These are phyloP conservation scores for Eleusine coracana DNA, from an alignment of 176 grass and related monocot species.

Conservation along the genomic window DNA sequence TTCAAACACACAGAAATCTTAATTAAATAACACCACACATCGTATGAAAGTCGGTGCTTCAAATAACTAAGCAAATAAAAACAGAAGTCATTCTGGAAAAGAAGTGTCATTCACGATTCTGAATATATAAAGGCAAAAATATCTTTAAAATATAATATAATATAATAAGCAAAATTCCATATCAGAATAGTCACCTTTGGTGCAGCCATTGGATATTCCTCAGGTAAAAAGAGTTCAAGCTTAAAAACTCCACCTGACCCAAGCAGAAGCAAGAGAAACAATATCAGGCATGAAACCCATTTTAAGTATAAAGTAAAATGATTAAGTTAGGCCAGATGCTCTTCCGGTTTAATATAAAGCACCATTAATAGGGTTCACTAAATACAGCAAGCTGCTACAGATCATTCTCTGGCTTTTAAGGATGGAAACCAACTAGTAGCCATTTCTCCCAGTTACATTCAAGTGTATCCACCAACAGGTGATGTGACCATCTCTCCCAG, in stretches of 20 bases:
- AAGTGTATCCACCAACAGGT: neutral
- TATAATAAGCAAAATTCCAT: slow-evolving; percentile 5
- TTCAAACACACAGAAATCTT: slow-evolving; percentile 15
- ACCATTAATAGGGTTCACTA: slow-evolving; percentile 5
- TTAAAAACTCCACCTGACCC: slow-evolving; percentile 91
- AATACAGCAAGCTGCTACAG: neutral
- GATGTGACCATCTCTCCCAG: neutral
- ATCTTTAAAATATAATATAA: neutral
- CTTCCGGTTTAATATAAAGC: neutral
- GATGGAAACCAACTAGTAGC: neutral
- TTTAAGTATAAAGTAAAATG: slow-evolving; percentile 9
- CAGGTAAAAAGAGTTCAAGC: slow-evolving; percentile 98
- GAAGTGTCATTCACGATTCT: neutral
- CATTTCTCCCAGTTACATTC: neutral
- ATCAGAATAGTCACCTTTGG: slow-evolving; percentile 67
- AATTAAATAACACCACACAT: slow-evolving; percentile 12
- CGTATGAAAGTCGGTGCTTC: neutral
- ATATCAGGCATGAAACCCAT: slow-evolving; percentile 22
- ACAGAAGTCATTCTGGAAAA: slow-evolving; percentile 4
- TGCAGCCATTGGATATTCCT: slow-evolving; percentile 99
- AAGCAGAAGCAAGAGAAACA: slow-evolving; percentile 13
- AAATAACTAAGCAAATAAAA: neutral
- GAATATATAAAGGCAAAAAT: neutral
- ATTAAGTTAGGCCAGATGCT: slow-evolving; percentile 3
- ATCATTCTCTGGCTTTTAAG: neutral